Percentiles rank a stretch among this genome's conserved stretches.
Conservation (phyloP, 2,329 filamentous ascomycete species). For the Diplodia scrobiculata region DNA sequence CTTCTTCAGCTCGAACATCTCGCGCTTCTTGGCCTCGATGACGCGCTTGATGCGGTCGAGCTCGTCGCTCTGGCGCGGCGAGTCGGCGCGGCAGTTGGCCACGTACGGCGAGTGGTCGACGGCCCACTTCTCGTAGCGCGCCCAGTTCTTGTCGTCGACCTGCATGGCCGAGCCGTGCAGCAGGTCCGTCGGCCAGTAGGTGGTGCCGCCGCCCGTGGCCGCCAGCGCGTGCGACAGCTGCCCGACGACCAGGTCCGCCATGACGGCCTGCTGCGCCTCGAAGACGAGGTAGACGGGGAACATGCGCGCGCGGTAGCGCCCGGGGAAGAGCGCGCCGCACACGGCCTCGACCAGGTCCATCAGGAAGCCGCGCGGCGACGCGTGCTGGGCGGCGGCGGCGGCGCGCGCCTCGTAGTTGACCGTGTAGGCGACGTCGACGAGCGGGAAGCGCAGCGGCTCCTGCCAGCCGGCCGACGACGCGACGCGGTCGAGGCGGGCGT, state of each 20-base stretch:
- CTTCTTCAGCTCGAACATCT: constrained; percentile 29
- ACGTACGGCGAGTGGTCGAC: constrained; percentile 29
- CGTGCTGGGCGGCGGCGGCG: constrained; percentile 18
- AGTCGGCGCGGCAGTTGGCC: constrained; percentile 29
- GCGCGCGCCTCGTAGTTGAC: constrained; percentile 25
- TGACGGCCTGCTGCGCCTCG: constrained; percentile 30
- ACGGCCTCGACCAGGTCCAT: constrained; percentile 29
- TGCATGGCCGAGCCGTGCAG: constrained; percentile 26
- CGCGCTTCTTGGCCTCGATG: constrained; percentile 30
- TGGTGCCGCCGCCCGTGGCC: constrained; percentile 25
- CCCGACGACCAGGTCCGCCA: constrained; percentile 28
- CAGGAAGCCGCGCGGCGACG: constrained; percentile 17
- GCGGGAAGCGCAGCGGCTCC: constrained; percentile 29
- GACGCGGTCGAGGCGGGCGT: constrained; percentile 28
- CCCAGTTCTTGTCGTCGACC: constrained; percentile 29
- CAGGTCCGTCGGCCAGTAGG: constrained; percentile 29
- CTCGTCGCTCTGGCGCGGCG: constrained; percentile 26
- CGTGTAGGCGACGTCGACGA: constrained; percentile 29
- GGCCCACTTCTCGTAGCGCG: constrained; percentile 30
- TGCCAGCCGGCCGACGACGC: constrained; percentile 18
- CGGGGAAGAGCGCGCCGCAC: constrained; percentile 22
- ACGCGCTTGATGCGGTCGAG: constrained; percentile 30
- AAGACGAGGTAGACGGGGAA: constrained; percentile 29
- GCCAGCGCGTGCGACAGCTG: constrained; percentile 24
- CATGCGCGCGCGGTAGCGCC: constrained; percentile 10